phyloP scores from a whole-genome alignment of 2,329 filamentous ascomycete genomes.

The Saccharata proteae region DNA sequence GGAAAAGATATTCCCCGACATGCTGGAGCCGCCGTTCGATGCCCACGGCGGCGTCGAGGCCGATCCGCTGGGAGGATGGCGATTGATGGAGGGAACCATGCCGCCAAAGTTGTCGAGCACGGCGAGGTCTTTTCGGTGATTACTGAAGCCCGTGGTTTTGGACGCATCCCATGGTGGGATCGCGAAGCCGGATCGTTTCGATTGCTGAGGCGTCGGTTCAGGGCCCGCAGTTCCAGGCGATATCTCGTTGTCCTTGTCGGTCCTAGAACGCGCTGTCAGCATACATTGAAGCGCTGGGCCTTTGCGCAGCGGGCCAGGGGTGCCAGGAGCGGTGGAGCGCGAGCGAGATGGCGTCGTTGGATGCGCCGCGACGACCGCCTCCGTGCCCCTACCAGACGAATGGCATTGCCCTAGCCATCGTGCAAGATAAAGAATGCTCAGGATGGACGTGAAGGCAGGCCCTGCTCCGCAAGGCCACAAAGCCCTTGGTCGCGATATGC shows the following conservation, averaged over 20 bases:
- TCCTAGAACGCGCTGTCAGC: constrained; percentile 16
- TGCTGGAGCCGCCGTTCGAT: constrained; percentile 21
- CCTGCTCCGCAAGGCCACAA: no score
- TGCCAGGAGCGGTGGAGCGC: no score
- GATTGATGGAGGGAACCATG: constrained; percentile 44
- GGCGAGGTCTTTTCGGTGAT: constrained; percentile 61
- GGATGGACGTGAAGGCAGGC: no score
- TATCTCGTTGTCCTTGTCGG: constrained; percentile 33
- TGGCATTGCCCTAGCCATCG: no score
- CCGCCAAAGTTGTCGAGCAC: constrained; percentile 51
- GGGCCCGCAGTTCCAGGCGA: constrained; percentile 24
- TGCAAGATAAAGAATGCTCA: no score
- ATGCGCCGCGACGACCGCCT: constrained; percentile 8
- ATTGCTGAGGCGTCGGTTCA: constrained; percentile 23
- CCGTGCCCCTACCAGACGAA: no score
- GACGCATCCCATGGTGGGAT: constrained; percentile 43
- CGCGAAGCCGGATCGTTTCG: constrained; percentile 15
- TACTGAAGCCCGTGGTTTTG: constrained; percentile 48
- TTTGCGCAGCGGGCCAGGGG: no score
- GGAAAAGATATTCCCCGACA: constrained; percentile 32
- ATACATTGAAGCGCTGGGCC: no score
- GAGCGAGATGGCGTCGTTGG: no score
- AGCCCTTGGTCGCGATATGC: no score
- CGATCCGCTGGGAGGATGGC: constrained; percentile 46
- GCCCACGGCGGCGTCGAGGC: constrained; percentile 44